Conservation (phyloP, 768 basidiomycete species). For the Rossbeevera mucosa region DNA sequence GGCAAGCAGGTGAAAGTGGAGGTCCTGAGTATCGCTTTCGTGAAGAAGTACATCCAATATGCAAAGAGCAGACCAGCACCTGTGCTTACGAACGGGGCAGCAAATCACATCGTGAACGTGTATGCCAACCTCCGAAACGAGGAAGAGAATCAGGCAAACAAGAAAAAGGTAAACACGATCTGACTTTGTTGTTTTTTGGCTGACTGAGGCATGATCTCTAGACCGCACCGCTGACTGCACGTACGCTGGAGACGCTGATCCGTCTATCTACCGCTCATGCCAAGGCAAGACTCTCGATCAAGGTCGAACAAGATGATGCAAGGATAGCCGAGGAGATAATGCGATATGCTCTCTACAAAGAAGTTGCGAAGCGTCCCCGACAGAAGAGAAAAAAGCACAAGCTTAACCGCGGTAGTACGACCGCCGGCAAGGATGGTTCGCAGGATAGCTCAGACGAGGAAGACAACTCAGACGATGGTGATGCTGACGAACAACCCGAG, state of each 20-base stretch:
- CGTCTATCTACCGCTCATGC: constrained; percentile 98
- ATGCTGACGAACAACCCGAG: constrained; percentile 36
- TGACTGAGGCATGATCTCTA: constrained; percentile 31
- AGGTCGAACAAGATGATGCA: constrained; percentile 83
- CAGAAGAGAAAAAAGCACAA: constrained; percentile 79
- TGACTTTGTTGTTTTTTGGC: neutral
- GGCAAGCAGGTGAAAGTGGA: constrained; percentile 65
- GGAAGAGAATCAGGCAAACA: constrained; percentile 75
- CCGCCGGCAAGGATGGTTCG: constrained; percentile 44
- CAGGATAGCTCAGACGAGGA: constrained; percentile 34
- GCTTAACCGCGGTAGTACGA: constrained; percentile 63
- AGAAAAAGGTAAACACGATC: constrained; percentile 60
- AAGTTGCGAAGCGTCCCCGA: constrained; percentile 75
- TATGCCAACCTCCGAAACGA: constrained; percentile 92
- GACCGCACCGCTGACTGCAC: constrained; percentile 97
- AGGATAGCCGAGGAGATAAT: constrained; percentile 90
- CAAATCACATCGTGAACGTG: constrained; percentile 88
- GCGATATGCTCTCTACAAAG: constrained; percentile 96
- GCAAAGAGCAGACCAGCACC: constrained; percentile 88
- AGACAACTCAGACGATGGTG: constrained; percentile 42
- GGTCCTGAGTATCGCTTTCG: constrained; percentile 86
- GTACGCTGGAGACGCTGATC: constrained; percentile 97
- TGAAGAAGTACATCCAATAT: constrained; percentile 99
- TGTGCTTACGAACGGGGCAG: constrained; percentile 85
- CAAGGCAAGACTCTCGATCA: constrained; percentile 83